Conservation (phyloP, 768 basidiomycete species). For the Russula virescens region DNA sequence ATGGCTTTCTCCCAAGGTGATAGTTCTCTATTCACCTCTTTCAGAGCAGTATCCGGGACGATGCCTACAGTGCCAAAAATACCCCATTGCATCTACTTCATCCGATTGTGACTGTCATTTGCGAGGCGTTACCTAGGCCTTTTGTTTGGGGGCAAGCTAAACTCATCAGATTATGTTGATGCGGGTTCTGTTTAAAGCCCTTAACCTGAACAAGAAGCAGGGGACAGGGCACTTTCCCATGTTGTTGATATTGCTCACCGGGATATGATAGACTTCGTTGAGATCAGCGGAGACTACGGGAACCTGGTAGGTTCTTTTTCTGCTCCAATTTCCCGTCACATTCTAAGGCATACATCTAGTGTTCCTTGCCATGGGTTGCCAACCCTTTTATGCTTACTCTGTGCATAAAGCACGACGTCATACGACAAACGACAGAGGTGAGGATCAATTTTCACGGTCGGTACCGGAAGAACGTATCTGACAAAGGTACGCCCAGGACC, state of each 20-base stretch:
- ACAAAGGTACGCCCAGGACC: too few species aligned
- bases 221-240: constrained; percentile 50
- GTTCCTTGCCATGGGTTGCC: constrained; percentile 41
- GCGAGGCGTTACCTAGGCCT: constrained; percentile 42
- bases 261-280: constrained; percentile 72
- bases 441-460: too few species aligned
- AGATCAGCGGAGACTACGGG: constrained; percentile 85
- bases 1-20: constrained; percentile 57
- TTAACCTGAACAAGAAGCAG: constrained; percentile 30
- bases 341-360: constrained; percentile 18
- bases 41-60: constrained; percentile 50
- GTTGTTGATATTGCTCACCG: constrained; percentile 56
- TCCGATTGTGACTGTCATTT: constrained; percentile 51
- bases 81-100: constrained; percentile 54
- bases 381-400: constrained; percentile 70
- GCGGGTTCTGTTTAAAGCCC: constrained; percentile 26
- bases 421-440: too few species aligned
- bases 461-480: too few species aligned
- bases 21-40: background rate
- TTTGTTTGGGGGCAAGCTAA: constrained; percentile 82
- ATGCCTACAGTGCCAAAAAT: constrained; percentile 47
- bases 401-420: constrained; percentile 52
- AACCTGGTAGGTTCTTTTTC: constrained; percentile 45
- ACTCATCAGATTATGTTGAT: constrained; percentile 65
- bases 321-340: background rate